Base-by-base conservation (phyloP, 176 grass and related monocot genomes). In the Otatea glauca region DNA sequence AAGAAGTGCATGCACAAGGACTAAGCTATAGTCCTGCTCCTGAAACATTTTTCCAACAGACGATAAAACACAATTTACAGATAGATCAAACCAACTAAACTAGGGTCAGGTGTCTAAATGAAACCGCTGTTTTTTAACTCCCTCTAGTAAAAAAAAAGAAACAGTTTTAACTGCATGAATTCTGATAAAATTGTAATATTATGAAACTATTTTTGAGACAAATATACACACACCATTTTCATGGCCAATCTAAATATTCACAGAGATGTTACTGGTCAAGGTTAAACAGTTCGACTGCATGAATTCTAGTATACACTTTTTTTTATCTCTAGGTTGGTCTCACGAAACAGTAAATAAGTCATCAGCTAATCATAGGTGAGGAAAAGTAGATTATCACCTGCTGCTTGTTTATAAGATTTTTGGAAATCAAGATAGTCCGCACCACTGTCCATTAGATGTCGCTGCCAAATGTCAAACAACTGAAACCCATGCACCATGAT, bases 401-500 rank as follows among this genome's bases (percentile, higher is more conserved):
- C 90, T 78, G 77, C 70, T 90, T 86, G 94, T 85, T 95, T 98
- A 74, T 90, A 92, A 75, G 86, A 75, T 81, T 88, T 91, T 67
- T 93, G 86, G 62, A 94, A 88, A 88, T 91, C 81, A 83, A 96
- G 89, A 75, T 76, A 92, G 51, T 92, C 95, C 65, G 43, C 43
- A 77, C 87, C 86, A 73, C 73, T 86, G 62, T 94, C 96, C 87
- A 90, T 85, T 18, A 90, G 77, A 88, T 93, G 85, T 34, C 74
- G 85, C 66, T 95, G 91, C 92, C 92, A 99, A 80, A 96, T 94
- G 73, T 99, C 96, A 84, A 99, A 73, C 75, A 99, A 91, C 86
- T 99, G 96, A 91, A 99, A 96, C 37, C 96, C 96, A 94, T 99
- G 92, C 59, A 96, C 93, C 91, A 99, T 96, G 77, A 96, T 99